Evolutionary conservation across 306 rosid genomes (phyloP).

Genomic region (Fragaria ananassa): DNA sequence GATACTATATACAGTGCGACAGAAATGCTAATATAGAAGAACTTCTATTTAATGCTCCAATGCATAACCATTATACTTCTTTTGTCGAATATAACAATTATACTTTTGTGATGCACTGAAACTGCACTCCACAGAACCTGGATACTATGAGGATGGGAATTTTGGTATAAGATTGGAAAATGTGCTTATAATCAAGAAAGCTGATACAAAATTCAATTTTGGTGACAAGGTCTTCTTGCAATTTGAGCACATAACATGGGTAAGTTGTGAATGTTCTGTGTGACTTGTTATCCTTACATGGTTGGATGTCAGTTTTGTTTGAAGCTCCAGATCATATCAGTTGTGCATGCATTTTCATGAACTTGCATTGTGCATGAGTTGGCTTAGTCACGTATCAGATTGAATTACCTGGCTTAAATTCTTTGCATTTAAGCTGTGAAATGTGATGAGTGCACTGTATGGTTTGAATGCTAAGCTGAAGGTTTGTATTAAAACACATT

Average conservation of each 20-base stretch:
- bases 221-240: constrained; percentile 86
- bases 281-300: not conserved
- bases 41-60: not conserved
- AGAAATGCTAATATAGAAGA: not conserved
- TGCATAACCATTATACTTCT: not conserved
- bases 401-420: not conserved
- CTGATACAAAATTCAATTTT: constrained; percentile 75
- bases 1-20: not conserved
- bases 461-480: not conserved
- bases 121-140: constrained; percentile 70
- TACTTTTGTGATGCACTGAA: not conserved
- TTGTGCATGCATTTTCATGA: not conserved
- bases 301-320: not conserved
- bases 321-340: not conserved
- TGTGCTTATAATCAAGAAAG: constrained; percentile 80
- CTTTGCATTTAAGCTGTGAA: not conserved
- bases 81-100: not conserved
- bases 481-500: not conserved
- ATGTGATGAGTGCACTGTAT: not conserved
- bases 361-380: not conserved
- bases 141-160: constrained; percentile 88
- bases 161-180: constrained; percentile 99
- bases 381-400: not conserved
- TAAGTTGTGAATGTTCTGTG: constrained; percentile 12
- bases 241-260: constrained; percentile 98